A percentile compares a stretch with the other conserved stretches of the same genome.
Evolutionary conservation across 2,329 filamentous ascomycete species (phyloP).

Genomic region (Kalaharituber pfeilii): DNA sequence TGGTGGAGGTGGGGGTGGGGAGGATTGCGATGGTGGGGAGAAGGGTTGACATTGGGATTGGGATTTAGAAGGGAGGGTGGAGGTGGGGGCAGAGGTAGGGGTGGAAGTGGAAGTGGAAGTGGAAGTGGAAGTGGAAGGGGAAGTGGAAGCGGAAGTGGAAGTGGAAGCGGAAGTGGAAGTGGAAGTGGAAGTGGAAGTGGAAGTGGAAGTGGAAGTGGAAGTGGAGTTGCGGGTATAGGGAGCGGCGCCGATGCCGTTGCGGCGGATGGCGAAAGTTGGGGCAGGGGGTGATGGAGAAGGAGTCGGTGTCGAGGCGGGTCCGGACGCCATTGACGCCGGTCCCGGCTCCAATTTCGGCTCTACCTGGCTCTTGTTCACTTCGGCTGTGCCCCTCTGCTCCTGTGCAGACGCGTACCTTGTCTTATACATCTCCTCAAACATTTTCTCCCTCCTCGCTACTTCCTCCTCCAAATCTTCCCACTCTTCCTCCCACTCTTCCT

Average conservation of each 20-base stretch:
- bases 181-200: background rate
- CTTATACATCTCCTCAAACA: background rate
- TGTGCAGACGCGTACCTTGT: too few relatives aligned
- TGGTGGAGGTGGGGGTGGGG: conserved; percentile 5
- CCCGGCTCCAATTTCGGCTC: too few relatives aligned
- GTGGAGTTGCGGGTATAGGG: background rate
- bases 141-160: background rate
- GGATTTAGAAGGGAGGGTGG: background rate
- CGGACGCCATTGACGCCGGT: background rate
- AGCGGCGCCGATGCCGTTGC: background rate
- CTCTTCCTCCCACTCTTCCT: background rate
- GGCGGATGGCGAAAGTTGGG: too few relatives aligned
- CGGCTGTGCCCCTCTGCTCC: too few relatives aligned
- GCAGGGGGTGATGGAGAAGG: too few relatives aligned
- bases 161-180: background rate
- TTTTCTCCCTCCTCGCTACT: background rate
- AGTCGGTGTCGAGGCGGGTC: background rate
- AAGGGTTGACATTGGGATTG: background rate
- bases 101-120: background rate
- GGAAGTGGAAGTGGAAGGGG: background rate
- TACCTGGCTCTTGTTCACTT: too few relatives aligned
- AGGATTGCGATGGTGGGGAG: background rate
- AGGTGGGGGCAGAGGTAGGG: background rate
- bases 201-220: background rate
- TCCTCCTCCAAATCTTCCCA: background rate